Evolutionary conservation across 2,329 filamentous ascomycete genomes (phyloP), one percentile per base, ranked within the genome.

Genomic region (Thelonectria rubi): DNA sequence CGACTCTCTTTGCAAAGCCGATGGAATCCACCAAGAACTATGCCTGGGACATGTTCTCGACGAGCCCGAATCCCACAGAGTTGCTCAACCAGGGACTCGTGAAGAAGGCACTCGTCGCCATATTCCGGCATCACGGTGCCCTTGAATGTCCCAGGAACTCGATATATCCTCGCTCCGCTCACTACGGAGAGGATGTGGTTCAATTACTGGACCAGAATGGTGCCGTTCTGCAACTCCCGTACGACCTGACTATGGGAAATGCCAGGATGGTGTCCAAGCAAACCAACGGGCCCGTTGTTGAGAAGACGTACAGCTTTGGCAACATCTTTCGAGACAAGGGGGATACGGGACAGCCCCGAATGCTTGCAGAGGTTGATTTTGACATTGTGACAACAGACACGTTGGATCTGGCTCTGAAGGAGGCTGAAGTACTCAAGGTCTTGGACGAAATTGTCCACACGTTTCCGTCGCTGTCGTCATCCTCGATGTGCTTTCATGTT

Each of bases 381-480:
- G 95, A 99, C 77, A 93, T 99, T 62, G 86, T 97, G n/a, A 94
- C 93, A 1, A 86, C 87, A 46, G 89, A 94, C 68, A 90, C 90
- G 1, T 78, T 93, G 5, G 93, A 98, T 71, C 81, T 97, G 47
- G 90, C 93, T 1, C 77, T 97, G 58, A 96, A 97, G 72, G 95
- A 99, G 76, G 94, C 94, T 0, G 94, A 98, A 76, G 90, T 93
- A 0, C 86, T 99, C 68, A 98, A 97, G 71, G 94, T 98, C 2
- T 80, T 98, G 20, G 95, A 99, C 73, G 95, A 99, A 74, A 91
- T 97, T 42, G 85, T 96, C 15, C 84, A 88, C 50, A 86, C 90
- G 5, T 94, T 98, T 65, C 94, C 94, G 0, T 88, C 89, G 2
- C 81, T 97, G 12, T 84, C 86, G 10, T 83, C 87, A 0, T 84